Evolutionary conservation across 352 stramenopile species (phyloP).

Genomic region (Sclerospora graminicola): DNA sequence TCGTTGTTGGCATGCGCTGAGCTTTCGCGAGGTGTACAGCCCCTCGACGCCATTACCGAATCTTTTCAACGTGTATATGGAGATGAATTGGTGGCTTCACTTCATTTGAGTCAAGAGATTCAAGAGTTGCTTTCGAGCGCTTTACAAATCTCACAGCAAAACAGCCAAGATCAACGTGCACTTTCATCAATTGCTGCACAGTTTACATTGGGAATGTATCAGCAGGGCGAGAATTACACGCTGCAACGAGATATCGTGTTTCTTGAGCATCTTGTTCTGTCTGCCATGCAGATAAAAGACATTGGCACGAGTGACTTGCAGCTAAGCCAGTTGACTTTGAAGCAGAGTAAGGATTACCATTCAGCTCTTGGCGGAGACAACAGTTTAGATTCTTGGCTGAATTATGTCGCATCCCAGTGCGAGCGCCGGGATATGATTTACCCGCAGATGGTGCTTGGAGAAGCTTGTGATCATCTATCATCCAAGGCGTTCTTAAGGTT

Average conservation of each 20-base stretch:
- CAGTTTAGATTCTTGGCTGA: slow-evolving; percentile 19
- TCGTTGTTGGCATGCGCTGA: slow-evolving; percentile 50
- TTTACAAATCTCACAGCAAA: slow-evolving; percentile 15
- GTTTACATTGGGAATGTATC: slow-evolving; percentile 51
- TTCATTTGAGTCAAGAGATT: slow-evolving; percentile 32
- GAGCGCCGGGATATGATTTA: slow-evolving; percentile 11
- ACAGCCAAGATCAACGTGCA: slow-evolving; percentile 24
- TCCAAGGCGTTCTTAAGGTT: slow-evolving; percentile 38
- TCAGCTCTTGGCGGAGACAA: not conserved
- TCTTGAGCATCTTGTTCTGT: slow-evolving; percentile 47
- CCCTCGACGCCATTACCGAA: slow-evolving; percentile 33
- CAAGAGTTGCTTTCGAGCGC: slow-evolving; percentile 26
- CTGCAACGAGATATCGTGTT: slow-evolving; percentile 52
- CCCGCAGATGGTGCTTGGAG: slow-evolving; percentile 24
- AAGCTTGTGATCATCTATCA: slow-evolving; percentile 35
- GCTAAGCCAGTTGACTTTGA: slow-evolving; percentile 19
- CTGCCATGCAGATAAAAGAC: slow-evolving; percentile 7
- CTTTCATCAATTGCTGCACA: slow-evolving; percentile 18
- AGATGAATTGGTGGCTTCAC: slow-evolving; percentile 26
- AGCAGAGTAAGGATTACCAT: slow-evolving; percentile 3
- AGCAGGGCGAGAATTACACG: slow-evolving; percentile 38
- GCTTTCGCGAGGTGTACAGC: slow-evolving; percentile 40
- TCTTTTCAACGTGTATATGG: slow-evolving; percentile 65
- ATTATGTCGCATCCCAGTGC: slow-evolving; percentile 21
- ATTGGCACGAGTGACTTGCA: slow-evolving; percentile 13